Evolutionary conservation across 345 rosid species (phyloP).

Genomic region (Eucalyptus polyanthemos): DNA sequence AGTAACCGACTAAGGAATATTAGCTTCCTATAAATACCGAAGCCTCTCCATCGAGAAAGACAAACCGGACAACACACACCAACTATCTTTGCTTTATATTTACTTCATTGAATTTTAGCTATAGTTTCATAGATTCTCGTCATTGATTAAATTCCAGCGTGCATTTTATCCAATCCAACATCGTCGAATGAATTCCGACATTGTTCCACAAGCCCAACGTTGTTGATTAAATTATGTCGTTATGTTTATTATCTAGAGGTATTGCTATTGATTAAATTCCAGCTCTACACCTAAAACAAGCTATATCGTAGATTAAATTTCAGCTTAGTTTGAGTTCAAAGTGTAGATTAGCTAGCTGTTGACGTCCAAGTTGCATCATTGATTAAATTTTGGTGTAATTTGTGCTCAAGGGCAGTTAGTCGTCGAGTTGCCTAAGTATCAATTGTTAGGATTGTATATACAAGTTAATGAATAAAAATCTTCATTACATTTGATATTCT

Average conservation of each 20-base stretch:
- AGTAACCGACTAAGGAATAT: too few species aligned
- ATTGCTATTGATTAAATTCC: not conserved
- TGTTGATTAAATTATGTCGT: not conserved
- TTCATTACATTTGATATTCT: not conserved
- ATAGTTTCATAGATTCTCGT: not conserved
- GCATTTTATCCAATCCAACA: not conserved
- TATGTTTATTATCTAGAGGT: not conserved
- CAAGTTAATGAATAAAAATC: too few species aligned
- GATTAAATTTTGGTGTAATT: too few species aligned
- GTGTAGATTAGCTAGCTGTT: too few species aligned
- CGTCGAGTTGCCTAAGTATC: too few species aligned
- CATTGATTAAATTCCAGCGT: too few species aligned
- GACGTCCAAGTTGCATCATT: not conserved
- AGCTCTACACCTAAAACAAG: not conserved
- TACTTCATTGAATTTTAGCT: not conserved
- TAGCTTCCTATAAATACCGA: too few species aligned
- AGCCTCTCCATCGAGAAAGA: too few species aligned
- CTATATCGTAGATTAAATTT: too few species aligned
- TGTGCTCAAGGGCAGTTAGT: not conserved
- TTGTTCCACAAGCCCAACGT: not conserved
- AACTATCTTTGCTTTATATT: not conserved
- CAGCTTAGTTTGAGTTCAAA: too few species aligned
- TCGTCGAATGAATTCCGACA: rapidly evolving
- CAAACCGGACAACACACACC: not conserved
- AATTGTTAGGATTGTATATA: too few species aligned